Percentiles rank a stretch among this genome's conserved stretches.
Evolutionary conservation across 306 rosid species (phyloP).

Genomic region (Mimosa pudica): DNA sequence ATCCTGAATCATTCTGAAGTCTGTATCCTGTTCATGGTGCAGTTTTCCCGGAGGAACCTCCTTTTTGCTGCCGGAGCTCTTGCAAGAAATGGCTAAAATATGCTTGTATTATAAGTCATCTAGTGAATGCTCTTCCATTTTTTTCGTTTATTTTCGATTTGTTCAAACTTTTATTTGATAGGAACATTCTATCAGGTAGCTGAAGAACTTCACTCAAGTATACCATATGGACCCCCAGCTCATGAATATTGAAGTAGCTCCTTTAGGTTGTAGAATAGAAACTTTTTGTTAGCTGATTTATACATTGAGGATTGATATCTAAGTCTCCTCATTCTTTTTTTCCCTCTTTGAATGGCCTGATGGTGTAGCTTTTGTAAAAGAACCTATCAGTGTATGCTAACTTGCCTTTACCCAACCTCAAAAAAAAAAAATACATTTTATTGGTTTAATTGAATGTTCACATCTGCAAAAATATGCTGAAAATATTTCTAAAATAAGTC

Average conservation of each 20-base stretch:
- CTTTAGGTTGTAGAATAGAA: background rate
- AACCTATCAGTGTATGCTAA: too few relatives aligned
- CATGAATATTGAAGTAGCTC: background rate
- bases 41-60: constrained; percentile 99
- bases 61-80: constrained; percentile 88
- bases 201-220: background rate
- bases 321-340: background rate
- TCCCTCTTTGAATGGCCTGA: background rate
- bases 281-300: background rate
- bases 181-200: background rate
- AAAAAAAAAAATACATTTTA: too few relatives aligned
- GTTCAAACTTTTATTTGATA: background rate
- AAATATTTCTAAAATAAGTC: too few relatives aligned
- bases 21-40: constrained; percentile 33
- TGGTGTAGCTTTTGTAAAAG: background rate
- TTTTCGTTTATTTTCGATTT: background rate
- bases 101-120: background rate
- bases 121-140: background rate
- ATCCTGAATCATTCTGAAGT: constrained; percentile 2
- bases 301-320: background rate
- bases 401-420: too few relatives aligned
- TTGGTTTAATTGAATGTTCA: too few relatives aligned
- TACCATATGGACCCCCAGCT: background rate
- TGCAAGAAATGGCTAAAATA: constrained; percentile 45
- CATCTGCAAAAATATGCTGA: too few relatives aligned